Evolutionary conservation across 192 early-diverging fungal genomes (phyloP), one percentile per base, ranked within the genome.

Genomic region (Coemansia reversa): DNA sequence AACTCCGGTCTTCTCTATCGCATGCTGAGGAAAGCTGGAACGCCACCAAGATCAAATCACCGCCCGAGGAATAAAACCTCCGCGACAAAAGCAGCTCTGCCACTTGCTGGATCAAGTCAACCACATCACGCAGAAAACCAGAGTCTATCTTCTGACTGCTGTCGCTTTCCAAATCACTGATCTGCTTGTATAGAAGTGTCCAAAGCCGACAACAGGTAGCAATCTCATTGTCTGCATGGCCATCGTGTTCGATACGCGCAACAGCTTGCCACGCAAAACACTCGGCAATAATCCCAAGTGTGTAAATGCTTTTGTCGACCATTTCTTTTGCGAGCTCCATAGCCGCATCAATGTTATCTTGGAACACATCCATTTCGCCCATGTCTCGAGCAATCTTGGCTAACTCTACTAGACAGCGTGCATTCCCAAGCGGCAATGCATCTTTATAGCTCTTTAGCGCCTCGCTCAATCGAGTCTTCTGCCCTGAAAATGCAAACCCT

Each of bases 261-360:
- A 79, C 32, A 0, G 67, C 62, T 27, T 61, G 60, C 76, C 76
- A 79, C 7, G 66, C 71, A 19, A 70, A 66, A 65, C 76, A 67
- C 62, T 79, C 71, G 12, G 61, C 71, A 20, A 63, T 22, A 5
- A 62, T 51, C 2, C 52, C 39, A 3, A 69, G 20, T 7, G 32
- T 48, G 54, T 79, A 79, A 2, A 67, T 51, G 25, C 52, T 29
- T 2, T 47, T 35, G 9, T 42, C 52, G 1, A 56, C 23, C 39
- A 24, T 51, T 5, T 27, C 23, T 35, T 64, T 66, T 4, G 64
- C 45, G 7, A 73, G 49, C 42, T 76, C 65, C 64, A 70, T 30
- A 8, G 70, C 76, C 18, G 63, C 58, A 9, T 62, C 52, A 18
- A 79, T 30, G 33, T 52, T 55, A 27, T 60, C 51, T 4, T 29